These are phyloP conservation scores for Mycothermus thermophilus DNA, from an alignment of 495 filamentous ascomycete genomes.

Conservation along the genomic window DNA sequence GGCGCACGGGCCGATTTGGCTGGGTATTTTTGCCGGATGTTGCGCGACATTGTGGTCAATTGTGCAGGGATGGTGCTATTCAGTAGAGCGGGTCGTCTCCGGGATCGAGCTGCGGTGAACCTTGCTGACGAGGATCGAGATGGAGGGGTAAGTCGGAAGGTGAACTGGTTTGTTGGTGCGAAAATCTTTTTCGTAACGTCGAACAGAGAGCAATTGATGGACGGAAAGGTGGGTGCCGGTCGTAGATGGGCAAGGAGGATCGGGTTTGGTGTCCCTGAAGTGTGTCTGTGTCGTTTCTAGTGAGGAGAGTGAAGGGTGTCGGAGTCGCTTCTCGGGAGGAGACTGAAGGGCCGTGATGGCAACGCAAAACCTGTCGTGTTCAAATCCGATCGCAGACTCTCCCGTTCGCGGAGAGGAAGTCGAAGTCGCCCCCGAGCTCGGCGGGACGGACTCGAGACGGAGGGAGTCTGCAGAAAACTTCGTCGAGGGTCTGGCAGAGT, in stretches of 20 bases:
- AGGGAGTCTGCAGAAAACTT: constrained; percentile 43
- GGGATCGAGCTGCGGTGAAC: constrained; percentile 29
- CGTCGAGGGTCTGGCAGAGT: constrained; percentile 58
- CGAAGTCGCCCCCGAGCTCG: constrained; percentile 6
- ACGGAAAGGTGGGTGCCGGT: not conserved
- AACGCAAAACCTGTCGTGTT: constrained; percentile 20
- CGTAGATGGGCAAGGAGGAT: not conserved
- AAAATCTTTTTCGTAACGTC: too few species aligned
- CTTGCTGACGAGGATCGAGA: constrained; percentile 3
- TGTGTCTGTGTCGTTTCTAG: constrained; percentile 1
- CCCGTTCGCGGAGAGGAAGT: constrained; percentile 8
- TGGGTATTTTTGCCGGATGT: constrained; percentile 34
- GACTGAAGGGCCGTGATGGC: constrained; percentile 11
- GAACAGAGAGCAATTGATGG: too few species aligned
- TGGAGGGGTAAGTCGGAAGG: not conserved
- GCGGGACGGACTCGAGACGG: constrained; percentile 23
- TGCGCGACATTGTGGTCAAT: constrained; percentile 34
- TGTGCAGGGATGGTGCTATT: constrained; percentile 11
- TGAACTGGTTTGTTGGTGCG: too few species aligned
- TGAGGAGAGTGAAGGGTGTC: too few species aligned
- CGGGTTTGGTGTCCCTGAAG: too few species aligned
- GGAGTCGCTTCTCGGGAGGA: constrained; percentile 7
- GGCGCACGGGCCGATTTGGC: constrained; percentile 26
- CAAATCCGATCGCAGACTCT: constrained; percentile 19
- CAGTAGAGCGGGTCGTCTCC: constrained; percentile 5